Conservation (phyloP, 2,329 filamentous ascomycete genomes). For the Escovopsis weberi region DNA sequence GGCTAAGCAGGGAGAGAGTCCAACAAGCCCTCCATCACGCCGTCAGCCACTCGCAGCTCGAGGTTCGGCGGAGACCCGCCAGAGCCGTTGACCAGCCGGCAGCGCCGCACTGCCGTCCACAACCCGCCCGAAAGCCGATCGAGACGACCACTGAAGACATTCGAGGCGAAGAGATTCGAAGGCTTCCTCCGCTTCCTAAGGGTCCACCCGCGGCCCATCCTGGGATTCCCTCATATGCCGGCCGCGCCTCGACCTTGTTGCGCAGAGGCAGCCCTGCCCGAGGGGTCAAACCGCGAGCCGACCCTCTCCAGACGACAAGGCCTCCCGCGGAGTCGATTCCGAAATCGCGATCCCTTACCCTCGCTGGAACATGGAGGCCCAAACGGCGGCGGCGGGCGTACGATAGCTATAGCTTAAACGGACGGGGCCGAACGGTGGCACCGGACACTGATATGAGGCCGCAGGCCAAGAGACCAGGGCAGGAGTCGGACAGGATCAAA, state of each 20-base stretch:
- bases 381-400: slow-evolving; percentile 3
- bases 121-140: background rate
- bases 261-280: no score
- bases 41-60: background rate
- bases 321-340: background rate
- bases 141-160: background rate
- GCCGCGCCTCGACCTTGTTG: background rate
- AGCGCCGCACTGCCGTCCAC: slow-evolving; percentile 9
- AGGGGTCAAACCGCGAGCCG: background rate
- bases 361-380: background rate
- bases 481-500: slow-evolving; percentile 3
- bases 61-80: slow-evolving; percentile 1
- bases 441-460: background rate
- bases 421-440: background rate
- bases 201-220: background rate
- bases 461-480: background rate
- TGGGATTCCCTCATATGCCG: background rate
- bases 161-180: no score
- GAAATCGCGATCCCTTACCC: background rate
- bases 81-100: background rate
- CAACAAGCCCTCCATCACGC: background rate
- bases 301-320: background rate
- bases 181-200: no score
- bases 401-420: background rate
- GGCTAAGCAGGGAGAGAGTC: background rate